Conservation (phyloP, 164 flowering plant species). For the Nymphaea colorata region DNA sequence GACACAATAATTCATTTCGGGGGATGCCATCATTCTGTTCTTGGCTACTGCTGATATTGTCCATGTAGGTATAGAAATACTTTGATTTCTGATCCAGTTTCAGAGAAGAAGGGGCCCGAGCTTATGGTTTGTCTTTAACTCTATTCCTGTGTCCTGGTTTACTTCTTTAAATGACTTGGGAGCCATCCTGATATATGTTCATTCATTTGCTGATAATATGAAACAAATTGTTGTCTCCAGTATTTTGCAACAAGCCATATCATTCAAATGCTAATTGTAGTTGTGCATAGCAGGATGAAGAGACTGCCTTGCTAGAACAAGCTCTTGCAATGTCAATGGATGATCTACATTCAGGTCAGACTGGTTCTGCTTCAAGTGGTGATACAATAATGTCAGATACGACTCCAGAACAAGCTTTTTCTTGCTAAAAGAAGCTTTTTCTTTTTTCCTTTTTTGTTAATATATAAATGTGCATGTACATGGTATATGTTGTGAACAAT, state of each 20-base stretch:
- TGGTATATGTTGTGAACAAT: too few species aligned
- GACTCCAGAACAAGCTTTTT: constrained; percentile 15
- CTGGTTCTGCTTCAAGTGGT: constrained; percentile 13
- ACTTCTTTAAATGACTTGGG: not conserved
- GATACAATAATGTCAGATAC: constrained; percentile 71
- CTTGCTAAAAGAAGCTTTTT: too few species aligned
- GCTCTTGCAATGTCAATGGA: constrained; percentile 87
- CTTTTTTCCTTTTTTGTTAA: too few species aligned
- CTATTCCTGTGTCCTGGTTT: not conserved
- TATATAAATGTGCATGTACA: too few species aligned
- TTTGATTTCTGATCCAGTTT: constrained; percentile 23
- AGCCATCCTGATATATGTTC: not conserved
- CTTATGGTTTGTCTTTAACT: constrained; percentile 23
- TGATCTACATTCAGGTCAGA: constrained; percentile 27
- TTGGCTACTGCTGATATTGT: not conserved
- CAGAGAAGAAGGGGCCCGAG: constrained; percentile 34
- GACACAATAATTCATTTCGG: not conserved
- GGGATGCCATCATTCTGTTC: too few species aligned
- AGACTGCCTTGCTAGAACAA: constrained; percentile 57
- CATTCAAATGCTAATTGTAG: not conserved
- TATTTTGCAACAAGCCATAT: not conserved
- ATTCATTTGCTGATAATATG: not conserved
- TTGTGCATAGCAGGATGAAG: constrained; percentile 42
- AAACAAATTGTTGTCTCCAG: not conserved
- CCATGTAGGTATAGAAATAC: too few species aligned